Percentiles rank a stretch among this genome's conserved stretches.
These are phyloP conservation scores for Xylariales sp. DNA, from an alignment of 2,329 filamentous ascomycete species.

Conservation along the genomic window DNA sequence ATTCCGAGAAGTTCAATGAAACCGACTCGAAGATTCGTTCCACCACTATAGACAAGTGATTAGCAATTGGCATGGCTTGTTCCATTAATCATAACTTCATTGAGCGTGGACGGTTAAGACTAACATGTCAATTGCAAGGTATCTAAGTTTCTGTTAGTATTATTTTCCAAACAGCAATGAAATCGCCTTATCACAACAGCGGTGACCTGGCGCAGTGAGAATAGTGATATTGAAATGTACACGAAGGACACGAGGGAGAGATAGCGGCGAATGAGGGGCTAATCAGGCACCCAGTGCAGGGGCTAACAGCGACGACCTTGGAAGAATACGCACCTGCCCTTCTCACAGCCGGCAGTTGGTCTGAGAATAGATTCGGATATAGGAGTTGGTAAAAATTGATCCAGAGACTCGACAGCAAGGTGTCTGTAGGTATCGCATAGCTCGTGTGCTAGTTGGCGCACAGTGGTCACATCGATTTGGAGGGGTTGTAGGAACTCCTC, in stretches of 20 bases:
- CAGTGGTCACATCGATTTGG: slow-evolving; percentile 38
- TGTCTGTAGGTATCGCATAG: slow-evolving; percentile 42
- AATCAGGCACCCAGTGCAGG: too few species aligned
- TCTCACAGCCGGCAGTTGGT: slow-evolving; percentile 35
- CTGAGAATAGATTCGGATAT: slow-evolving; percentile 56
- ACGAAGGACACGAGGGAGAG: too few species aligned
- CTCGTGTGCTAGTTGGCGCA: slow-evolving; percentile 41
- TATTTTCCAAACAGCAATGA: too few species aligned
- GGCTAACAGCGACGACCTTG: not conserved
- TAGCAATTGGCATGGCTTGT: too few species aligned
- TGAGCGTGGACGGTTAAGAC: slow-evolving; percentile 17
- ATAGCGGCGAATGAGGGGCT: too few species aligned
- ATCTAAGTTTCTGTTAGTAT: too few species aligned
- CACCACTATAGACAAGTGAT: slow-evolving; percentile 46
- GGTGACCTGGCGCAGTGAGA: not conserved
- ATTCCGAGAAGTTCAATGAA: slow-evolving; percentile 57
- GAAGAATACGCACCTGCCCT: slow-evolving; percentile 40
- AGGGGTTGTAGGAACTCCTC: slow-evolving; percentile 48
- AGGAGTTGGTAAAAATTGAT: slow-evolving; percentile 58
- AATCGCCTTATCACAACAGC: too few species aligned
- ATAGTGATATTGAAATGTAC: too few species aligned
- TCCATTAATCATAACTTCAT: too few species aligned
- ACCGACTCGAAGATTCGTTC: slow-evolving; percentile 64
- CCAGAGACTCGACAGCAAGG: slow-evolving; percentile 46
- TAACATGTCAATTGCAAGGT: slow-evolving; percentile 64